Percentiles rank a stretch among this genome's conserved stretches.
Evolutionary conservation across 139 green algal species (phyloP).

Genomic region (Trebouxia sp.): DNA sequence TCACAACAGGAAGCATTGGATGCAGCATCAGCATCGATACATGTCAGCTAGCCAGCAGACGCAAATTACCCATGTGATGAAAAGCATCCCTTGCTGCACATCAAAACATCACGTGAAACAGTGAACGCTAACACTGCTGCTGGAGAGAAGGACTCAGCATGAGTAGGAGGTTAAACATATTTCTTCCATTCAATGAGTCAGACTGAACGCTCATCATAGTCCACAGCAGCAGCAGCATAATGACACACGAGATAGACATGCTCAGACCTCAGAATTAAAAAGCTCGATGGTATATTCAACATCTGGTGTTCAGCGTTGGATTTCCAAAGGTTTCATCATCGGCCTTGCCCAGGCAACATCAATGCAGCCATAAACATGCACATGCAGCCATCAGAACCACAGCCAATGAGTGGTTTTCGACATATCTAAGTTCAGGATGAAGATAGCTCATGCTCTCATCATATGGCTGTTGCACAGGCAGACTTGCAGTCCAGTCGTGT

Average conservation of each 20-base stretch:
- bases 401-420: slow-evolving; percentile 30
- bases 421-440: slow-evolving; percentile 9
- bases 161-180: slow-evolving; percentile 15
- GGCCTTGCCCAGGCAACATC: neutral
- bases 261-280: slow-evolving; percentile 32
- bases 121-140: neutral
- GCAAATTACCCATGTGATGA: slow-evolving; percentile 28
- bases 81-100: slow-evolving; percentile 6
- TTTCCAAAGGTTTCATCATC: slow-evolving; percentile 28
- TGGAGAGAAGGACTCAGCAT: slow-evolving; percentile 16
- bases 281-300: slow-evolving; percentile 30
- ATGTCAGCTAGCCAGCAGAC: slow-evolving; percentile 18
- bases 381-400: slow-evolving; percentile 28
- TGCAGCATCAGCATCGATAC: slow-evolving; percentile 26
- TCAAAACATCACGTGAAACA: neutral
- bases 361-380: neutral
- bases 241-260: neutral
- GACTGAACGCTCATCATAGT: slow-evolving; percentile 16
- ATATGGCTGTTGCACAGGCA: slow-evolving; percentile 12
- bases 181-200: slow-evolving; percentile 28
- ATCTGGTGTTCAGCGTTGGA: slow-evolving; percentile 26
- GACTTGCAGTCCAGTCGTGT: neutral
- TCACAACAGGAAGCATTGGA: too few species aligned
- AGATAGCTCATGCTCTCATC: slow-evolving; percentile 25
- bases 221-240: neutral